Evolutionary conservation across 306 rosid genomes (phyloP).

Genomic region (Dryas octopetala): DNA sequence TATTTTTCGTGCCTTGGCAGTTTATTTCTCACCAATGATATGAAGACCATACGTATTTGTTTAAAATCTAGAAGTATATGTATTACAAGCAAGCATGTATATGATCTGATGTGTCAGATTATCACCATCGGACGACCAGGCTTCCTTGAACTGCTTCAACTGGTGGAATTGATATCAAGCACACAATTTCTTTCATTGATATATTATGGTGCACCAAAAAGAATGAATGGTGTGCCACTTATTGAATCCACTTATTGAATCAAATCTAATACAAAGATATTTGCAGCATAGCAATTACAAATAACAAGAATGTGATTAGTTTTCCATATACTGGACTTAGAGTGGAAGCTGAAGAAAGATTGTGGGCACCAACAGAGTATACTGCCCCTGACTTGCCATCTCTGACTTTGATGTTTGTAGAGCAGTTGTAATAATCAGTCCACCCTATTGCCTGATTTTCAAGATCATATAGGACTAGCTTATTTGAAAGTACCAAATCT

Average conservation of each 20-base stretch:
- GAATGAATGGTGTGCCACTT: conserved; percentile 13
- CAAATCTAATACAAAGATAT: conserved; percentile 12
- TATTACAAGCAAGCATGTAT: no score
- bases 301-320: conserved; percentile 2
- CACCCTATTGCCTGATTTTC: conserved; percentile 17
- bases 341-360: conserved; percentile 32
- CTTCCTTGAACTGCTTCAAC: no score
- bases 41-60: no score
- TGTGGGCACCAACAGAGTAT: conserved; percentile 54
- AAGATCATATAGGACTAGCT: conserved; percentile 19
- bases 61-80: no score
- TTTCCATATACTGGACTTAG: neutral
- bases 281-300: conserved; percentile 4
- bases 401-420: conserved; percentile 64
- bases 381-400: conserved; percentile 50
- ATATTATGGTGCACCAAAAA: conserved; percentile 3
- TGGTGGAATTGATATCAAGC: neutral
- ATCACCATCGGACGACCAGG: no score
- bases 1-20: no score
- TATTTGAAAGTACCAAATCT: conserved; percentile 21
- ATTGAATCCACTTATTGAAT: conserved; percentile 1
- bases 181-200: conserved; percentile 2
- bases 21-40: no score
- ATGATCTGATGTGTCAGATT: no score
- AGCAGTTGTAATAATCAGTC: conserved; percentile 16